Evolutionary conservation across 768 basidiomycete species (phyloP).

Genomic region (Obba rivulosa): DNA sequence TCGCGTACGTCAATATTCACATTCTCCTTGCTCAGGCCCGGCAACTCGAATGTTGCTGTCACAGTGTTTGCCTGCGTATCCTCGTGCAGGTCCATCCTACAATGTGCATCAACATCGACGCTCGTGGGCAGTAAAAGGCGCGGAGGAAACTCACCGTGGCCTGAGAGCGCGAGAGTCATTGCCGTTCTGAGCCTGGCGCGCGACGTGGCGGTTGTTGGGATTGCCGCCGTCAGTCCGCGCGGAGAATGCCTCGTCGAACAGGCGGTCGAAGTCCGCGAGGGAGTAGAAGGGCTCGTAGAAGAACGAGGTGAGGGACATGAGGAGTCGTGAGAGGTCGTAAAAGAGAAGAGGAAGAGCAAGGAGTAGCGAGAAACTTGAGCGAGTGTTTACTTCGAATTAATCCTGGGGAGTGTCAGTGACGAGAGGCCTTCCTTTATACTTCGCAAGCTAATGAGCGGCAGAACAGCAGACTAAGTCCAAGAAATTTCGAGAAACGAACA

Average conservation of each 20-base stretch:
- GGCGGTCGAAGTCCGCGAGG: slow-evolving; percentile 35
- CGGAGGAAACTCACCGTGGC: slow-evolving; percentile 11
- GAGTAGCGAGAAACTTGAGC: no score
- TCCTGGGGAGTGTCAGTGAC: neutral
- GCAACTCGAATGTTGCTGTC: slow-evolving; percentile 51
- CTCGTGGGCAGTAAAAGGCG: no score
- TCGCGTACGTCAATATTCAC: slow-evolving; percentile 44
- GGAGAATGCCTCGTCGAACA: slow-evolving; percentile 36
- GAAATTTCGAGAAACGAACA: no score
- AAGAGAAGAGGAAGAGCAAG: no score
- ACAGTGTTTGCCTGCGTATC: slow-evolving; percentile 35
- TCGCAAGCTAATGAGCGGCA: no score
- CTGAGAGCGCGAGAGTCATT: slow-evolving; percentile 4
- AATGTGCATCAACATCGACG: neutral
- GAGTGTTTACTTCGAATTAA: neutral
- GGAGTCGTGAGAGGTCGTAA: slow-evolving; percentile 1
- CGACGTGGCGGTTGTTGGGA: slow-evolving; percentile 1
- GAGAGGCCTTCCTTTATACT: neutral
- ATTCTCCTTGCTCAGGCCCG: slow-evolving; percentile 45
- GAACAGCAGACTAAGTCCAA: no score
- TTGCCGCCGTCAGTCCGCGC: slow-evolving; percentile 9
- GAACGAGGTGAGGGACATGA: slow-evolving; percentile 31
- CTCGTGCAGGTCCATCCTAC: slow-evolving; percentile 44
- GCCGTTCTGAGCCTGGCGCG: slow-evolving; percentile 1
- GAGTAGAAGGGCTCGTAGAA: slow-evolving; percentile 37